Evolutionary conservation across 164 flowering plant genomes (phyloP), one percentile per base, ranked within the genome.

Genomic region (Macadamia tetraphylla): DNA sequence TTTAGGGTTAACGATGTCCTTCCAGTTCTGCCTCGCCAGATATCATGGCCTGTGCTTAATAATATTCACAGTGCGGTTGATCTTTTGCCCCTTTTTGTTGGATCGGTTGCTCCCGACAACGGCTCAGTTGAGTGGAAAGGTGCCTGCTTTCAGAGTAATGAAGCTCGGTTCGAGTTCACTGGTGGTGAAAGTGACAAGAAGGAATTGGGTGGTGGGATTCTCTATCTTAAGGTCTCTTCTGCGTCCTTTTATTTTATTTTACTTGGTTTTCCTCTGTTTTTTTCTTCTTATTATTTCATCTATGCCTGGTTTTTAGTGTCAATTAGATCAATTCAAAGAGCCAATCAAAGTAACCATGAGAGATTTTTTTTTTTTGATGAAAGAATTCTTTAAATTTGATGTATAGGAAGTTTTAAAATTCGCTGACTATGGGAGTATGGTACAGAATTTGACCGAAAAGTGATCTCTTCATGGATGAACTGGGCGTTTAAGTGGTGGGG

Each of bases 31-130:
- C 99, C 99, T 5, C 88, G 79, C 17, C 86, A 88, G 78, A 67
- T 95, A 6, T 92, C 98, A 6, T 95, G 99, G 99, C 98, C 98
- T 7, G 90, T 92, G 29, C 80, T 92, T 53, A 94, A 94, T 70
- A 89, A 72, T 64, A 46, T 95, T 18, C 97, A 90, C 79, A 85
- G 85, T 53, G 94, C 98, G 17, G 90, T 90, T 59, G 98, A 92
- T 80, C 79, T 95, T 76, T 57, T 92, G 78, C 99, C 99, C 15
- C 62, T 76, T 52, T 95, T 79, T 68, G 88, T 95, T 17, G 99
- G 96, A 2, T 83, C 98, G 7, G 87, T 95, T 52, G 29, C 87
- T n/a, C 97, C 98, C 0, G 49, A 67, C 42, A 88, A 83, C 69
- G 88, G 84, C 1, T 70, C 92, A 0, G 68, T 87, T 63, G 55